phyloP scores from a whole-genome alignment of 2,329 filamentous ascomycete genomes.

The Hirsutella rhossiliensis region DNA sequence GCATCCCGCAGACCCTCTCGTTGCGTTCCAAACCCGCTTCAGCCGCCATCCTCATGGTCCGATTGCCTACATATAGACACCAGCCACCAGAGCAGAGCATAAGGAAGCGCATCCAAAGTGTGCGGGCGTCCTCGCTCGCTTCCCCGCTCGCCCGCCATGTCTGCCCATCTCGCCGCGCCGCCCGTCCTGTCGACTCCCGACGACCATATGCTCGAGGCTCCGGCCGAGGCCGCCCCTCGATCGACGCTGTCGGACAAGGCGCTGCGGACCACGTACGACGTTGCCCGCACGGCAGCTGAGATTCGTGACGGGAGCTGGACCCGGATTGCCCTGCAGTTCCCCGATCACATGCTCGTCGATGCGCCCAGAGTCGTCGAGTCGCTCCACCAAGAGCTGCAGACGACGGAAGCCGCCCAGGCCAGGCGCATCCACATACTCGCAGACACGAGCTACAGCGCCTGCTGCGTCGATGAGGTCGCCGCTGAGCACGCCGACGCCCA shows the following conservation, averaged over 20 bases:
- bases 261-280: conserved; percentile 69
- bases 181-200: conserved; percentile 55
- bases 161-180: conserved; percentile 32
- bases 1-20: too few relatives aligned
- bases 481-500: conserved; percentile 88
- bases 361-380: conserved; percentile 66
- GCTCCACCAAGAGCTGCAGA: conserved; percentile 15
- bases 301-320: conserved; percentile 61
- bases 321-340: conserved; percentile 85
- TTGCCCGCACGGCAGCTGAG: conserved; percentile 65
- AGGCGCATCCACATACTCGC: conserved; percentile 67
- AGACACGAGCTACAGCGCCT: conserved; percentile 93
- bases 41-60: too few relatives aligned
- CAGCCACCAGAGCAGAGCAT: too few relatives aligned
- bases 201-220: conserved; percentile 43
- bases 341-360: conserved; percentile 83
- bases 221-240: conserved; percentile 21
- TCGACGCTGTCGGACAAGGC: conserved; percentile 48
- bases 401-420: conserved; percentile 1
- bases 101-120: too few relatives aligned
- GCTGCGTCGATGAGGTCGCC: conserved; percentile 93
- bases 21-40: too few relatives aligned
- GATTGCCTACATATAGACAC: too few relatives aligned
- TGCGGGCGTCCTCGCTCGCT: too few relatives aligned
- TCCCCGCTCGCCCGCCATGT: too few relatives aligned